Evolutionary conservation across 371 early-diverging fungal species (phyloP).

Genomic region (Lichtheimia corymbifera): DNA sequence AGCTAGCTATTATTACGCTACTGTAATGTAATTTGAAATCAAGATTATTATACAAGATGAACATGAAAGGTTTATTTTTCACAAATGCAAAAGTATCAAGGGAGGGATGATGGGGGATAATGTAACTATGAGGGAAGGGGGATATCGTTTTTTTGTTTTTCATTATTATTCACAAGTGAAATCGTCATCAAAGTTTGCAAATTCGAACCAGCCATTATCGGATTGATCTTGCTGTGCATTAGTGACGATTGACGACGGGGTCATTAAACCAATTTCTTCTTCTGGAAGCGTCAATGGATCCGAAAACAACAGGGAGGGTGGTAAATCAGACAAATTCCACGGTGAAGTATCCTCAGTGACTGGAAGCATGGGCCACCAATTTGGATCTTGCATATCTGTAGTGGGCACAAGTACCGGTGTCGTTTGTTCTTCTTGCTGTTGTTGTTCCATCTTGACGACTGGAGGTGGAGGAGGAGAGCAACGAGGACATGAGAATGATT

Average conservation of each 20-base stretch:
- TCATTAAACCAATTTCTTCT: slow-evolving; percentile 4
- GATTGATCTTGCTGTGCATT: neutral
- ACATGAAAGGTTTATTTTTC: too few relatives aligned
- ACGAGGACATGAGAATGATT: slow-evolving; percentile 44
- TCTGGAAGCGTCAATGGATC: neutral
- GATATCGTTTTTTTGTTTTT: too few relatives aligned
- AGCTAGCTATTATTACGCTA: too few relatives aligned
- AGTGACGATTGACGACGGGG: neutral
- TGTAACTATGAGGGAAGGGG: too few relatives aligned
- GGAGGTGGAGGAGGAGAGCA: slow-evolving; percentile 19
- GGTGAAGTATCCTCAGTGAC: neutral
- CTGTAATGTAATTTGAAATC: too few relatives aligned
- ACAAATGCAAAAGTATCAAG: too few relatives aligned
- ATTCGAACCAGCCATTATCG: slow-evolving; percentile 25
- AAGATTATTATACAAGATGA: too few relatives aligned
- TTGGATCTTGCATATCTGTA: too few relatives aligned
- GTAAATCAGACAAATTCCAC: neutral
- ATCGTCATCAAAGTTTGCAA: slow-evolving; percentile 36
- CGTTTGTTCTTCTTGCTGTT: slow-evolving; percentile 9
- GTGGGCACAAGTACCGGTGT: neutral
- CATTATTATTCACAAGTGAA: slow-evolving; percentile 16
- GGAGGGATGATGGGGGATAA: too few relatives aligned
- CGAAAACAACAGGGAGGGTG: neutral
- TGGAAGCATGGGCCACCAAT: too few relatives aligned
- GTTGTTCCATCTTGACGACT: neutral